These are phyloP conservation scores for Zoysia japonica DNA, from an alignment of 176 grass and related monocot genomes.

Conservation along the genomic window DNA sequence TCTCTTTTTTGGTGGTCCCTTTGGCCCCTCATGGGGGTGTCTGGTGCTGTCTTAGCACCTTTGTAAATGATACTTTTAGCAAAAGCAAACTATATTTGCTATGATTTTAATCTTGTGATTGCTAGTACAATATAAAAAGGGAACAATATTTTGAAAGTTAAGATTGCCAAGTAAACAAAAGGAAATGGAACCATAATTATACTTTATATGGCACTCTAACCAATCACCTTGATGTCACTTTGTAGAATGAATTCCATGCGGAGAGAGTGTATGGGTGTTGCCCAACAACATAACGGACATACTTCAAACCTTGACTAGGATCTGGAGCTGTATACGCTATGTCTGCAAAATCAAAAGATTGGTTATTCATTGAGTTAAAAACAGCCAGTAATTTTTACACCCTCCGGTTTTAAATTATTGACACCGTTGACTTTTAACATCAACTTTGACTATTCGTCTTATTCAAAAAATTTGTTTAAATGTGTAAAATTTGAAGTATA, in stretches of 20 bases:
- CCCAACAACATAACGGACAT: constrained; percentile 80
- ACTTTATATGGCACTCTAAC: constrained; percentile 8
- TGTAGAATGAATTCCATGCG: constrained; percentile 95
- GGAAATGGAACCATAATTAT: not conserved
- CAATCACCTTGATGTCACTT: constrained; percentile 81
- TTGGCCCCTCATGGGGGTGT: no score
- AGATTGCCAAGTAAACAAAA: not conserved
- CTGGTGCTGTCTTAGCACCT: no score
- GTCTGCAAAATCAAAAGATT: constrained; percentile 59
- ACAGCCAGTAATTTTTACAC: not conserved
- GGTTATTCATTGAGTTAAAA: constrained; percentile 11
- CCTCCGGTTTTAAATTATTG: no score
- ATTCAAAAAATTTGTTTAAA: no score
- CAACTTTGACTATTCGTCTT: no score
- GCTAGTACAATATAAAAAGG: not conserved
- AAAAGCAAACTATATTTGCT: no score
- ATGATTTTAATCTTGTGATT: constrained; percentile 1
- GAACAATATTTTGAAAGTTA: not conserved
- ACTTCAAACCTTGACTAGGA: constrained; percentile 88
- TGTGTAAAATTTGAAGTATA: no score
- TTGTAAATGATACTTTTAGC: no score
- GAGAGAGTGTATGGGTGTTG: constrained; percentile 75
- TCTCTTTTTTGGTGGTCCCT: no score
- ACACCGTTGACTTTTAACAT: no score
- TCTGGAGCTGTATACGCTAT: constrained; percentile 87